These are phyloP conservation scores for Fusarium nematophilum DNA, from an alignment of 2,329 filamentous ascomycete genomes.

Conservation along the genomic window DNA sequence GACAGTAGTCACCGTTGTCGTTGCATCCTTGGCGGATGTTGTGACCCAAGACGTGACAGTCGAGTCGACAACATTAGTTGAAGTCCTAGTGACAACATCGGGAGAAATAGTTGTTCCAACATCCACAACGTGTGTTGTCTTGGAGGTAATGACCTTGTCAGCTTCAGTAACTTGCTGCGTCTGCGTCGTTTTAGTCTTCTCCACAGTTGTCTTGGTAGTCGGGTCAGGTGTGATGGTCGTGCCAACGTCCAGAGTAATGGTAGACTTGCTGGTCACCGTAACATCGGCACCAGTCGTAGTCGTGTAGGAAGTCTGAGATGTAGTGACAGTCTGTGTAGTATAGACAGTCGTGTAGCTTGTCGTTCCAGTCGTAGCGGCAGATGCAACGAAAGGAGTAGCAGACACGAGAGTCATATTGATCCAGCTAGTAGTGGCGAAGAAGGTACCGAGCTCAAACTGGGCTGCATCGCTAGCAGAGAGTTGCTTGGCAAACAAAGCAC, in stretches of 20 bases:
- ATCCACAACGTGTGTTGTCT: slow-evolving; percentile 42
- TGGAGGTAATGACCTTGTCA: slow-evolving; percentile 43
- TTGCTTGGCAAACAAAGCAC: slow-evolving; percentile 38
- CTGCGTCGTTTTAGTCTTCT: slow-evolving; percentile 33
- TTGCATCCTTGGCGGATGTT: slow-evolving; percentile 25
- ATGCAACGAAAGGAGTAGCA: slow-evolving; percentile 33
- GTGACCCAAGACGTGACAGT: slow-evolving; percentile 33
- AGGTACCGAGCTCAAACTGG: slow-evolving; percentile 34
- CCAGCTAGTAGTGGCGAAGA: slow-evolving; percentile 35
- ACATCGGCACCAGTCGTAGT: slow-evolving; percentile 26
- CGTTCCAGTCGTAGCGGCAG: slow-evolving; percentile 16
- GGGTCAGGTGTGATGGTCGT: slow-evolving; percentile 37
- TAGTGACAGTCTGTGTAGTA: slow-evolving; percentile 30
- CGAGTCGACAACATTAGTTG: slow-evolving; percentile 24
- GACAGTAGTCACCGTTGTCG: slow-evolving; percentile 24
- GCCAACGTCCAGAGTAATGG: slow-evolving; percentile 27
- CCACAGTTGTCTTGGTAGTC: slow-evolving; percentile 23
- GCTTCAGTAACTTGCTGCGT: slow-evolving; percentile 23
- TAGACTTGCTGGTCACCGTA: slow-evolving; percentile 30
- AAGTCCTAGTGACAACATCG: slow-evolving; percentile 36
- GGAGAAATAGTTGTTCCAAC: slow-evolving; percentile 49
- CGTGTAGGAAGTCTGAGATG: slow-evolving; percentile 28
- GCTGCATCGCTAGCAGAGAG: background rate
- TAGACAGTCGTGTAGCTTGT: slow-evolving; percentile 29
- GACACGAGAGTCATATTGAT: slow-evolving; percentile 38